Evolutionary conservation across 768 basidiomycete genomes (phyloP).

Genomic region (Calvatia gigantea): DNA sequence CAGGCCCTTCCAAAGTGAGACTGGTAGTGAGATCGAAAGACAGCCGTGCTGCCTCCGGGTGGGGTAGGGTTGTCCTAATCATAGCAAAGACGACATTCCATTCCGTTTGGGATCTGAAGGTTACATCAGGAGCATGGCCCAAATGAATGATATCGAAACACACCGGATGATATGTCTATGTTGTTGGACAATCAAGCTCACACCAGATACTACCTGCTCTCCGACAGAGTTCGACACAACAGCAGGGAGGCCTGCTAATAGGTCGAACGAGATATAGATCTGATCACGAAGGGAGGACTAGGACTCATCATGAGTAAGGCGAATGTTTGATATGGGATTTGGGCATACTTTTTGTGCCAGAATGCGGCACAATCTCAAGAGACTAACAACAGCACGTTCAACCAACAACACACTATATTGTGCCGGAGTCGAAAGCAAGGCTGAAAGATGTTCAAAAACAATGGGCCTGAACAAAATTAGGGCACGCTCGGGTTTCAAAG

Average conservation of each 20-base stretch:
- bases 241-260: constrained; percentile 77
- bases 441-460: constrained; percentile 89
- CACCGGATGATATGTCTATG: constrained; percentile 72
- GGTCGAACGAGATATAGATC: constrained; percentile 90
- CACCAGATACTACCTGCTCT: constrained; percentile 86
- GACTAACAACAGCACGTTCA: constrained; percentile 88
- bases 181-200: constrained; percentile 74
- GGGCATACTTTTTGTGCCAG: constrained; percentile 69
- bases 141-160: constrained; percentile 1
- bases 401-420: constrained; percentile 90
- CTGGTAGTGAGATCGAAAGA: constrained; percentile 77
- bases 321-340: neutral
- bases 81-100: constrained; percentile 93
- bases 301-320: constrained; percentile 10
- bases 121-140: neutral
- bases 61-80: constrained; percentile 78
- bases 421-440: constrained; percentile 68
- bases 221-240: constrained; percentile 79
- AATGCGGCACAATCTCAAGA: constrained; percentile 80
- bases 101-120: constrained; percentile 79
- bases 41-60: constrained; percentile 82
- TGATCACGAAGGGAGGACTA: constrained; percentile 88
- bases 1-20: constrained; percentile 60
- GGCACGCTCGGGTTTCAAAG: neutral
- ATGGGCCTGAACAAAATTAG: constrained; percentile 65